Conservation (phyloP, 805 yeast species). For the Lachancea fermentati region DNA sequence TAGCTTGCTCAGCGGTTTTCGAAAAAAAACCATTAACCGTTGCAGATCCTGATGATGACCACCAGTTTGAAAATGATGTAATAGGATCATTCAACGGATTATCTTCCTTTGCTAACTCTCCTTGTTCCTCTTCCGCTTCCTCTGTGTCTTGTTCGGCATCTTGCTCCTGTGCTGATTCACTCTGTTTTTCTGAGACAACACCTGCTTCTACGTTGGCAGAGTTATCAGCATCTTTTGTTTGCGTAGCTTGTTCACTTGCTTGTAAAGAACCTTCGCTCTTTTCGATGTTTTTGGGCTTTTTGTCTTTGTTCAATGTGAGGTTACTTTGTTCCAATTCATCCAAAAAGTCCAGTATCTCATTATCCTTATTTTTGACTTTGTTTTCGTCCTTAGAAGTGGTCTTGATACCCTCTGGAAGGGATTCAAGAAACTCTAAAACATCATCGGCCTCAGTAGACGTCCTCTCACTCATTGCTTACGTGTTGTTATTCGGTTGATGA, state of each 20-base stretch:
- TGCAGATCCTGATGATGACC: constrained; percentile 63
- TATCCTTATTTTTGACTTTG: constrained; percentile 28
- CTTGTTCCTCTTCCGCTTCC: constrained; percentile 16
- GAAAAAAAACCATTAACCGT: constrained; percentile 67
- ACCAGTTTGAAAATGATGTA: constrained; percentile 64
- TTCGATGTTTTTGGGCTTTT: constrained; percentile 10
- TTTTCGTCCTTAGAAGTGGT: constrained; percentile 40
- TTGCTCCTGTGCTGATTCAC: constrained; percentile 18
- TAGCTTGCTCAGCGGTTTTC: constrained; percentile 44
- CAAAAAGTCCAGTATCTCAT: constrained; percentile 39
- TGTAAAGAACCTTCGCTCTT: constrained; percentile 3
- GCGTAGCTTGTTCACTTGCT: no score
- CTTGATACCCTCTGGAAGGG: constrained; percentile 50
- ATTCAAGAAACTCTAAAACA: constrained; percentile 73
- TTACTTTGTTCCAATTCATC: constrained; percentile 70
- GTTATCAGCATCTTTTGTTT: constrained; percentile 11
- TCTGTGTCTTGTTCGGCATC: constrained; percentile 13
- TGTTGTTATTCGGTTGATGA: no score
- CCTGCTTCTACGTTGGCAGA: constrained; percentile 14
- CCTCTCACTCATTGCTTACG: constrained; percentile 19
- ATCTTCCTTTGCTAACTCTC: constrained; percentile 22
- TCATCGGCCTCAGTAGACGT: constrained; percentile 57
- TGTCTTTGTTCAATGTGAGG: constrained; percentile 30
- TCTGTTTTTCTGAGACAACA: constrained; percentile 17
- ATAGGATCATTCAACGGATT: constrained; percentile 50